Evolutionary conservation across 2,329 filamentous ascomycete species (phyloP), one percentile per base, ranked within the genome.

Genomic region (Aspergillus pseudoterreus): DNA sequence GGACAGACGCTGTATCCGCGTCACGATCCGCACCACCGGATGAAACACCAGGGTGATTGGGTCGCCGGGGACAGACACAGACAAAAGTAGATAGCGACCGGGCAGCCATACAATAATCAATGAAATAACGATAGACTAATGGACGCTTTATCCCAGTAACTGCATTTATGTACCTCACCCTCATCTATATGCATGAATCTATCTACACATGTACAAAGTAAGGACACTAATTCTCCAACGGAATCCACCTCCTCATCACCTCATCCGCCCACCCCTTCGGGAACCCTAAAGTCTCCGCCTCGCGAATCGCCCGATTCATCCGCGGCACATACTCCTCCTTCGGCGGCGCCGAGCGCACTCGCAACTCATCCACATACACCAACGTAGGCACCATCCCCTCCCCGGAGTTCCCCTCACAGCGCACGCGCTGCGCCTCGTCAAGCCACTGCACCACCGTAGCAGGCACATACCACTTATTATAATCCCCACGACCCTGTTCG

Each of bases 271-370:
- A 72, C 22, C 53, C 44, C 45, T 33, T 50, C 8, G 66, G 61
- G 43, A 72, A 56, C 15, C 73, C 72, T 45, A 74, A 58, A 19
- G 48, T 51, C 42, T 67, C 63, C 6, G 66, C 64, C 57, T 75
- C 72, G 8, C 60, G 51, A 57, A 75, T 72, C n/a, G 63, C 72
- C 30, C 72, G 63, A 53, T 75, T 74, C 72, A 75, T 74, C 47
- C 72, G 55, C 3, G 60, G 64, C 35, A 75, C 66, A 57, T 75
- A 75, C 58, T 74, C 71, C 6, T 58, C 53, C 35, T 64, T 71
- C 2, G 73, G 71, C 30, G 54, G 48, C 0, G 63, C 67, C 14
- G 66, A 50, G 14, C 45, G 39, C 11, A 72, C 66, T 30, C 69
- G 63, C 48, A 65, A 47, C 56, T 75, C 72, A 63, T 75, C 72